Conservation (phyloP, 225 moss, liverwort and hornwort genomes). For the Bryoerythrophyllum caledonicum region DNA sequence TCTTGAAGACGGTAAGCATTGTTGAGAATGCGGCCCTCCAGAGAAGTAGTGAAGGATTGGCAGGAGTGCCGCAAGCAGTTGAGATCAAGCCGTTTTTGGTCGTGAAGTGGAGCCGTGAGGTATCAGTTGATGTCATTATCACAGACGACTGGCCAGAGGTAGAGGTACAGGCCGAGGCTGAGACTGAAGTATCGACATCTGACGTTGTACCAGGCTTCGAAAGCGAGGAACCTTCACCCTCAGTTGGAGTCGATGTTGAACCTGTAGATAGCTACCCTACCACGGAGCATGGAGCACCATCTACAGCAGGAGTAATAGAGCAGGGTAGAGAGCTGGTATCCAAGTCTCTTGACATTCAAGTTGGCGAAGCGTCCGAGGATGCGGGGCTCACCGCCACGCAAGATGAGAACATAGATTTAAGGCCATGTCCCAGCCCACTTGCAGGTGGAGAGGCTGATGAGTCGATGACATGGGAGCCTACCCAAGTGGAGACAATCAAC, state of each 20-base stretch:
- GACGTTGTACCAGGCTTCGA: background rate
- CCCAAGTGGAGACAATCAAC: slow-evolving; percentile 2
- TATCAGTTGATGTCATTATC: slow-evolving; percentile 18
- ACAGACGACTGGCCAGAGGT: slow-evolving; percentile 3
- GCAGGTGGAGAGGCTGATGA: background rate
- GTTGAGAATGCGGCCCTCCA: background rate
- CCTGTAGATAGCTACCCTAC: background rate
- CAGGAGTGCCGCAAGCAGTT: background rate
- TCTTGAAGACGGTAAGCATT: background rate
- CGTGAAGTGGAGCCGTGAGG: slow-evolving; percentile 22
- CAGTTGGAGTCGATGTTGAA: background rate
- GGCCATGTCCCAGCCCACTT: background rate
- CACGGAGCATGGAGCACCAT: background rate
- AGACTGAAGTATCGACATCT: slow-evolving; percentile 9
- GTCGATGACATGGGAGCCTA: background rate
- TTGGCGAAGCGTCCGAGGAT: background rate
- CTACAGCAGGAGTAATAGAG: background rate
- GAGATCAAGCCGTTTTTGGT: background rate
- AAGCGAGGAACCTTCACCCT: background rate
- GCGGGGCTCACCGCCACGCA: background rate
- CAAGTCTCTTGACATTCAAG: background rate
- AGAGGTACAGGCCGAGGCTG: background rate
- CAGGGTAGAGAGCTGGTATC: background rate
- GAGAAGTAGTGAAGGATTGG: slow-evolving; percentile 2
- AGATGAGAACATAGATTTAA: background rate